Conservation (phyloP, 495 filamentous ascomycete species). For the Aspergillus indologenus region DNA sequence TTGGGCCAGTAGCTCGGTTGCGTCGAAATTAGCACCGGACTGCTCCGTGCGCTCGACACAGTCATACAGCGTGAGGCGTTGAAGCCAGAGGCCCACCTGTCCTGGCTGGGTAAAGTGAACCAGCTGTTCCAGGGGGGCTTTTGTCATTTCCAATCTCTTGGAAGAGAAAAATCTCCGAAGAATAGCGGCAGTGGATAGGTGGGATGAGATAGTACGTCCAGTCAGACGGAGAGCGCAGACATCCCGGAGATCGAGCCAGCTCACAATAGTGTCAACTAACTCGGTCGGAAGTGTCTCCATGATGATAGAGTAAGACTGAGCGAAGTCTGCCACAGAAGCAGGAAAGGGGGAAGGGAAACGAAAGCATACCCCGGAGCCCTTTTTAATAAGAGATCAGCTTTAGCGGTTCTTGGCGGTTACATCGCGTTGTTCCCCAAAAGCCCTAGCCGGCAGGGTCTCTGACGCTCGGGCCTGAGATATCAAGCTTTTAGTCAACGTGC, state of each 20-base stretch:
- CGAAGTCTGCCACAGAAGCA: background rate
- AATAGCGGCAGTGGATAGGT: background rate
- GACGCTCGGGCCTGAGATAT: no score
- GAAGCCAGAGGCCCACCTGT: background rate
- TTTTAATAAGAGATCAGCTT: background rate
- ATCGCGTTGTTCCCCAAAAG: no score
- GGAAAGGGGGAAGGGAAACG: background rate
- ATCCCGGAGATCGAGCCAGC: background rate
- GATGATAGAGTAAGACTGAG: background rate
- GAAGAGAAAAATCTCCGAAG: background rate
- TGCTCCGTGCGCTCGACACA: background rate
- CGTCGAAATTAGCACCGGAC: background rate
- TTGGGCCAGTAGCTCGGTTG: background rate
- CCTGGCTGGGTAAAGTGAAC: background rate
- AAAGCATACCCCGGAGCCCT: background rate
- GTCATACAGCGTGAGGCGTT: background rate
- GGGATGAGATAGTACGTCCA: background rate
- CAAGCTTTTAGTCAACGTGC: no score
- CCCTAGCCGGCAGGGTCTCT: no score
- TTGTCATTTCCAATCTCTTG: background rate
- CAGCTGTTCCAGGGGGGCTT: background rate
- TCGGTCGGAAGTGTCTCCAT: background rate
- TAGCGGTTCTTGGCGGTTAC: no score
- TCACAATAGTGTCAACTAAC: background rate
- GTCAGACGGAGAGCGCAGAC: background rate